Conservation (phyloP, 176 grass and related monocot species). For the Eleusine coracana region DNA sequence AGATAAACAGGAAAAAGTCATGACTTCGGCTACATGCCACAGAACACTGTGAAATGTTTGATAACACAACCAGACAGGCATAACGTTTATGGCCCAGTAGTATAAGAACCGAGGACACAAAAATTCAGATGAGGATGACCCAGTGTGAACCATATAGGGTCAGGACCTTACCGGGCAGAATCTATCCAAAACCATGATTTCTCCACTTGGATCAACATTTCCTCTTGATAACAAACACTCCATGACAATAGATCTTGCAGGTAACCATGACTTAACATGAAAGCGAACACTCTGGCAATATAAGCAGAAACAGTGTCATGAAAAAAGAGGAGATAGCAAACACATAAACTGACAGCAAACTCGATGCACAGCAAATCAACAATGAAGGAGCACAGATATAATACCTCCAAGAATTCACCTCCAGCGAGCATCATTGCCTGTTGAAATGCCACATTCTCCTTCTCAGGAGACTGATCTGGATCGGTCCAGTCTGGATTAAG, state of each 20-base stretch:
- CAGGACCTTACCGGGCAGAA: conserved; percentile 83
- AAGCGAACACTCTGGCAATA: conserved; percentile 67
- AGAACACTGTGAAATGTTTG: conserved; percentile 16
- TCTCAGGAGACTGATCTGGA: conserved; percentile 89
- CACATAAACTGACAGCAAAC: background rate
- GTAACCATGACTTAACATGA: conserved; percentile 93
- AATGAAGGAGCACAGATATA: background rate
- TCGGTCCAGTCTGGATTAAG: conserved; percentile 92
- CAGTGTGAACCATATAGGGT: background rate
- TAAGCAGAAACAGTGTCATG: conserved; percentile 31
- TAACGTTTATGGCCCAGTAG: background rate
- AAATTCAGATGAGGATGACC: conserved; percentile 5
- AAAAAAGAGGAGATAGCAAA: background rate
- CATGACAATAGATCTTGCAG: conserved; percentile 86
- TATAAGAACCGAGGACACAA: background rate
- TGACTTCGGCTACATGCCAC: background rate
- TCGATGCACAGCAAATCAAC: background rate
- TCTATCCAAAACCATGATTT: conserved; percentile 93
- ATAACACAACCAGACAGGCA: background rate
- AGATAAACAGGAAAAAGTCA: background rate
- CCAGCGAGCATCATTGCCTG: conserved; percentile 82
- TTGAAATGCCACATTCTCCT: conserved; percentile 89
- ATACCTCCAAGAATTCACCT: conserved; percentile 92
- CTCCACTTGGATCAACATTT: conserved; percentile 81
- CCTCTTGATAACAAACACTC: conserved; percentile 81